These are phyloP conservation scores for Populus deltoides DNA, from an alignment of 345 rosid species.

Conservation along the genomic window DNA sequence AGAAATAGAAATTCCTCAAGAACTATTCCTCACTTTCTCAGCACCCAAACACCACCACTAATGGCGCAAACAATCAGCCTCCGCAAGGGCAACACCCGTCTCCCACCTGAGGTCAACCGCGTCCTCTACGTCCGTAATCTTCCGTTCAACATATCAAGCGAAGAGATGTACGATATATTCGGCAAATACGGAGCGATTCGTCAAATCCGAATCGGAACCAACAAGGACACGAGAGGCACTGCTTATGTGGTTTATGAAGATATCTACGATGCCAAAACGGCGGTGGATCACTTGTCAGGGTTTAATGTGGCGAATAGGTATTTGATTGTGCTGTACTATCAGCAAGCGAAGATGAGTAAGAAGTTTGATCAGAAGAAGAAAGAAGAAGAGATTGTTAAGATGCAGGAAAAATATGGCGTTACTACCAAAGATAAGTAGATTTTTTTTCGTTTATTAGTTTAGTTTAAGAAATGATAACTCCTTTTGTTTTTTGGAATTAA, in stretches of 20 bases:
- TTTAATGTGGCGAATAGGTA: conserved; percentile 96
- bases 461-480: neutral
- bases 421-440: conserved; percentile 76
- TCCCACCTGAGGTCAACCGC: conserved; percentile 91
- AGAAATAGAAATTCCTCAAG: neutral
- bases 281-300: conserved; percentile 95
- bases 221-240: conserved; percentile 89
- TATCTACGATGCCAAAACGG: conserved; percentile 93
- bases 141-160: conserved; percentile 97
- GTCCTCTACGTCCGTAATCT: conserved; percentile 93
- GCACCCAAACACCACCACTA: neutral
- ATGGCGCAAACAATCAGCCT: conserved; percentile 67
- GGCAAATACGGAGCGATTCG: conserved; percentile 97
- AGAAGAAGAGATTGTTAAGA: conserved; percentile 73
- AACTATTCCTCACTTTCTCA: neutral
- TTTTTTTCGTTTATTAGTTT: neutral
- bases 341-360: conserved; percentile 92
- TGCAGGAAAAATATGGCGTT: conserved; percentile 94
- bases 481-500: neutral
- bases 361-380: conserved; percentile 91
- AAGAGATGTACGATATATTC: conserved; percentile 99
- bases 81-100: conserved; percentile 84
- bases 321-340: conserved; percentile 83
- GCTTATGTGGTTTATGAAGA: conserved; percentile 97
- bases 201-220: conserved; percentile 86